Evolutionary conservation across 2,329 filamentous ascomycete genomes (phyloP).

Genomic region (Zopfia rhizophila): DNA sequence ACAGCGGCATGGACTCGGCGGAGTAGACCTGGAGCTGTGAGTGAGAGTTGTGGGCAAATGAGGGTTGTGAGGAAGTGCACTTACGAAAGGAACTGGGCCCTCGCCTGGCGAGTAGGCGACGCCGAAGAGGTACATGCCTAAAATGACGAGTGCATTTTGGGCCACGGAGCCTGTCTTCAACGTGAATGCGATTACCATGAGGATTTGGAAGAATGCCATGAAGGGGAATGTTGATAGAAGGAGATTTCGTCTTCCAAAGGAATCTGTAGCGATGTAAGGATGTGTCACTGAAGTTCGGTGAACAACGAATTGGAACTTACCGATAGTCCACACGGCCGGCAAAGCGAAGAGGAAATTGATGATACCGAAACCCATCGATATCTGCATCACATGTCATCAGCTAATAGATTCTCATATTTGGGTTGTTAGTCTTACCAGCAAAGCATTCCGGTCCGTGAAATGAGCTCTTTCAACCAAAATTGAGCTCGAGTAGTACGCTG

Average conservation of each 20-base stretch:
- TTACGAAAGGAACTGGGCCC: slow-evolving; percentile 30
- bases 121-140: slow-evolving; percentile 32
- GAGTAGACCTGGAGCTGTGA: slow-evolving; percentile 10
- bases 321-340: slow-evolving; percentile 59
- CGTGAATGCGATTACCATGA: slow-evolving; percentile 57
- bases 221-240: slow-evolving; percentile 59
- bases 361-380: slow-evolving; percentile 57
- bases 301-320: slow-evolving; percentile 30
- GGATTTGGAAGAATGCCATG: slow-evolving; percentile 62
- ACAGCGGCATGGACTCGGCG: slow-evolving; percentile 24
- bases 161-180: slow-evolving; percentile 37
- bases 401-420: not conserved
- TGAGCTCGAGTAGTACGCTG: slow-evolving; percentile 30
- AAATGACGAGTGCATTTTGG: slow-evolving; percentile 29
- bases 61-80: slow-evolving; percentile 1
- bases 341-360: slow-evolving; percentile 59
- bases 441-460: slow-evolving; percentile 47
- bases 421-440: slow-evolving; percentile 36
- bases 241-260: slow-evolving; percentile 57
- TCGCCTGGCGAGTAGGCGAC: slow-evolving; percentile 43
- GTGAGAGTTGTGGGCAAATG: not conserved
- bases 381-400: slow-evolving; percentile 11
- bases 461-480: slow-evolving; percentile 47
- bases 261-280: slow-evolving; percentile 24
- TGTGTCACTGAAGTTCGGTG: not conserved